Percentiles rank a stretch among this genome's conserved stretches.
Evolutionary conservation across 805 yeast genomes (phyloP).

Genomic region (Yamadazyma akitaensis): DNA sequence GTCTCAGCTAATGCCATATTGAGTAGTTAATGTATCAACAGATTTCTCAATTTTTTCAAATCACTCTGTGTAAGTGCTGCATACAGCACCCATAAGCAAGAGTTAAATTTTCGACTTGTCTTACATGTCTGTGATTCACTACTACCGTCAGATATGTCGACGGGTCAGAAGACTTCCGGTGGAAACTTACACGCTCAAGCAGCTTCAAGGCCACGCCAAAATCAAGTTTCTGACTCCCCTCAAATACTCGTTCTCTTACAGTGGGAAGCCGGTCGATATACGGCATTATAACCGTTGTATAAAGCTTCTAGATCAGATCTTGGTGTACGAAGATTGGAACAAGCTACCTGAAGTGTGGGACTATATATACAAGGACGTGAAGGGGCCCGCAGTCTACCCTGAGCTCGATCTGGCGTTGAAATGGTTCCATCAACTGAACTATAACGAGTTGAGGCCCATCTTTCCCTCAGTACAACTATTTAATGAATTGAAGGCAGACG

Average conservation of each 20-base stretch:
- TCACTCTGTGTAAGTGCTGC: not conserved
- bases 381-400: slow-evolving; percentile 6
- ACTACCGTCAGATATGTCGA: slow-evolving; percentile 23
- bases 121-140: not conserved
- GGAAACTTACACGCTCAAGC: slow-evolving; percentile 15
- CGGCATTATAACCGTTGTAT: slow-evolving; percentile 13
- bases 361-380: slow-evolving; percentile 20
- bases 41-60: not conserved
- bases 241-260: slow-evolving; percentile 1
- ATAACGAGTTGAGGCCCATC: slow-evolving; percentile 18
- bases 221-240: slow-evolving; percentile 10
- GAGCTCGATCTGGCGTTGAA: slow-evolving; percentile 18
- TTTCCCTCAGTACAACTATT: slow-evolving; percentile 36
- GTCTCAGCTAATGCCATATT: slow-evolving; percentile 46
- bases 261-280: slow-evolving; percentile 8
- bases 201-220: slow-evolving; percentile 11
- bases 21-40: not conserved
- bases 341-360: slow-evolving; percentile 26
- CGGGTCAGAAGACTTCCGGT: slow-evolving; percentile 30
- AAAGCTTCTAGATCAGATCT: slow-evolving; percentile 22
- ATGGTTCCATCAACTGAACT: slow-evolving; percentile 19
- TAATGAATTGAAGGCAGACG: slow-evolving; percentile 12
- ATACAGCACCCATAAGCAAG: not conserved
- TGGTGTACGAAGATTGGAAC: slow-evolving; percentile 26
- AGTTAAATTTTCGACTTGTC: too few relatives aligned